Percentiles rank a stretch among this genome's conserved stretches.
Evolutionary conservation across 2,329 filamentous ascomycete genomes (phyloP).

Genomic region (Piedraia hortae): DNA sequence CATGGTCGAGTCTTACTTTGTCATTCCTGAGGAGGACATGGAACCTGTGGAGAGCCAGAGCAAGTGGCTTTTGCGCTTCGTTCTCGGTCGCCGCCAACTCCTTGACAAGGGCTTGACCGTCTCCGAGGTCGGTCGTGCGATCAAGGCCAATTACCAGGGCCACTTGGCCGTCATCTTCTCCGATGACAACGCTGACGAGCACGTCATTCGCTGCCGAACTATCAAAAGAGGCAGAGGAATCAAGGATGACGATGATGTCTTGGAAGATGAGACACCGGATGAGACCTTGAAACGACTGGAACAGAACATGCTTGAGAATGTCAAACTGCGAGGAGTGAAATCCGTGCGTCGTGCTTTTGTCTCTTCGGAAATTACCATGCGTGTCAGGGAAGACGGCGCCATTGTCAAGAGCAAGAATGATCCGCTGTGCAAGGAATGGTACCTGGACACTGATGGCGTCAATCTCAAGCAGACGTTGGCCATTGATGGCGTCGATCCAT

Average conservation of each 20-base stretch:
- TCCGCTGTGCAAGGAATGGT: slow-evolving; percentile 65
- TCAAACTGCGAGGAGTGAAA: slow-evolving; percentile 70
- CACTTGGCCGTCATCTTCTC: slow-evolving; percentile 87
- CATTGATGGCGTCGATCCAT: slow-evolving; percentile 67
- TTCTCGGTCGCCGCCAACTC: slow-evolving; percentile 77
- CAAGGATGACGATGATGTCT: slow-evolving; percentile 34
- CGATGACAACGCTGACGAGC: slow-evolving; percentile 89
- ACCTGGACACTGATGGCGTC: slow-evolving; percentile 81
- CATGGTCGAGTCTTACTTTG: slow-evolving; percentile 90
- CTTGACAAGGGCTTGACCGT: slow-evolving; percentile 83
- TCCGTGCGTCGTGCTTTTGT: slow-evolving; percentile 84
- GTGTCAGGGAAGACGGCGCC: slow-evolving; percentile 40
- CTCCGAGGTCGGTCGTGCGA: slow-evolving; percentile 65
- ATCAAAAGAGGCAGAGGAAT: slow-evolving; percentile 3
- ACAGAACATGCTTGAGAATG: slow-evolving; percentile 66
- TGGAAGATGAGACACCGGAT: slow-evolving; percentile 54
- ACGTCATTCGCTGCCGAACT: slow-evolving; percentile 64
- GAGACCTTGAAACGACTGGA: slow-evolving; percentile 87
- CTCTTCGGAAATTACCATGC: slow-evolving; percentile 46
- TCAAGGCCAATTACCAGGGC: slow-evolving; percentile 65
- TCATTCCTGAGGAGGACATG: slow-evolving; percentile 60
- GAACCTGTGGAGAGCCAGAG: slow-evolving; percentile 38
- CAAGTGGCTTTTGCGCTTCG: slow-evolving; percentile 81
- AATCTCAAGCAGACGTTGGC: slow-evolving; percentile 59
- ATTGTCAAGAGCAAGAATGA: slow-evolving; percentile 49